phyloP scores from a whole-genome alignment of 352 stramenopile species.

The Globisporangium yorkense region DNA sequence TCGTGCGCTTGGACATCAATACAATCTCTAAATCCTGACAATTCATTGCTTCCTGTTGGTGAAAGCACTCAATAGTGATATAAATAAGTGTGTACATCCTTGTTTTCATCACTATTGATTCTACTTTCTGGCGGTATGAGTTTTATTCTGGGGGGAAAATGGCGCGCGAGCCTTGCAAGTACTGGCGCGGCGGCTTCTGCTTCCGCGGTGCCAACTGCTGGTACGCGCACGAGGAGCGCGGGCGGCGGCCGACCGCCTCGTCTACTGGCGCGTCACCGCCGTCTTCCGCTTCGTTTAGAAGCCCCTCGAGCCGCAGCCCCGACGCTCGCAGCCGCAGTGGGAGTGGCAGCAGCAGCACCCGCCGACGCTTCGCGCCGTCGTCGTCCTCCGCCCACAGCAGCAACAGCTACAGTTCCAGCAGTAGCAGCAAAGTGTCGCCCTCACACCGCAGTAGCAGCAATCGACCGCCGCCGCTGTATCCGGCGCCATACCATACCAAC shows the following conservation, averaged over 20 bases:
- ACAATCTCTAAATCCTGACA: too few relatives aligned
- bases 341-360: not conserved
- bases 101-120: too few relatives aligned
- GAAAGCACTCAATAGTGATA: too few relatives aligned
- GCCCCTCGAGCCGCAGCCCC: not conserved
- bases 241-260: not conserved
- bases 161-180: slow-evolving; percentile 6
- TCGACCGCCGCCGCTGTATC: too few relatives aligned
- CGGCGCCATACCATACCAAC: not conserved
- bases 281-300: not conserved
- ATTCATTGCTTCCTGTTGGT: too few relatives aligned
- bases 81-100: too few relatives aligned
- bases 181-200: slow-evolving; percentile 2
- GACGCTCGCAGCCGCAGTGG: not conserved
- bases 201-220: slow-evolving; percentile 6
- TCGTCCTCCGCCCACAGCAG: not conserved
- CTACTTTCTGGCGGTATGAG: too few relatives aligned
- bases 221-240: slow-evolving; percentile 6
- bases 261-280: not conserved
- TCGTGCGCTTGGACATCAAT: too few relatives aligned
- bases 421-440: not conserved
- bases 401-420: not conserved
- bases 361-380: not conserved
- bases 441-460: not conserved
- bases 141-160: not conserved